Evolutionary conservation across 1,139 yeast genomes (phyloP), one percentile per base, ranked within the genome.

Genomic region (Hansenula lynferdii): DNA sequence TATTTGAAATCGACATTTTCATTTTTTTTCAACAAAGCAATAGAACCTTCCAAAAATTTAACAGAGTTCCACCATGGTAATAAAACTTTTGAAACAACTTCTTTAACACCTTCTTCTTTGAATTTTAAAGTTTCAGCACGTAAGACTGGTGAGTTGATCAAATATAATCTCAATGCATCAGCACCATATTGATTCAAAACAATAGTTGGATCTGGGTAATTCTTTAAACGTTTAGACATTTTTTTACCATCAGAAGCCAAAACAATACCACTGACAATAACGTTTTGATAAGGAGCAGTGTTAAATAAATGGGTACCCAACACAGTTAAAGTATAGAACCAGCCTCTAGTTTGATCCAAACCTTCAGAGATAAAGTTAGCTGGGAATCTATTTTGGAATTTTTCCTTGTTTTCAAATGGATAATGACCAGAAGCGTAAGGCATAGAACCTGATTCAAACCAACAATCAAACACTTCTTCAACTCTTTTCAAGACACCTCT

Each of bases 361-460:
- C 99, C 99, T 72, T 92, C 99, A 44, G 97, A 84, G 55, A 92
- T 94, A 65, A 92, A 92, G 64, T 94, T 92, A 29, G 96, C 99
- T 39, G 98, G 98, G 80, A 85, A 92, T 37, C 85, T 76, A 42
- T 75, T 62, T 39, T 70, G 58, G 67, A 92, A 90, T 41, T 64
- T 64, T 16, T 84, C 87, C 58, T 77, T 67, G 58, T 77, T 77
- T 67, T 90, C 97, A 62, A 92, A 92, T 52, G 99, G 99, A 60
- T 90, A 94, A 64, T 94, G 98, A 61, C 84, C 84, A 34, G 96
- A 84, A 39, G 97, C 97, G 54, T 85, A 94, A 47, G 99, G 98
- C 99, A 94, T 94, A 38, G 96, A 82, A 52, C 99, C 99, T 24
- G 97, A 87, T 70, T 94, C 98, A 59, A 92, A 94, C 99, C 99